Base-by-base conservation (phyloP, 495 filamentous ascomycete species). In the Penicillium goetzii region DNA sequence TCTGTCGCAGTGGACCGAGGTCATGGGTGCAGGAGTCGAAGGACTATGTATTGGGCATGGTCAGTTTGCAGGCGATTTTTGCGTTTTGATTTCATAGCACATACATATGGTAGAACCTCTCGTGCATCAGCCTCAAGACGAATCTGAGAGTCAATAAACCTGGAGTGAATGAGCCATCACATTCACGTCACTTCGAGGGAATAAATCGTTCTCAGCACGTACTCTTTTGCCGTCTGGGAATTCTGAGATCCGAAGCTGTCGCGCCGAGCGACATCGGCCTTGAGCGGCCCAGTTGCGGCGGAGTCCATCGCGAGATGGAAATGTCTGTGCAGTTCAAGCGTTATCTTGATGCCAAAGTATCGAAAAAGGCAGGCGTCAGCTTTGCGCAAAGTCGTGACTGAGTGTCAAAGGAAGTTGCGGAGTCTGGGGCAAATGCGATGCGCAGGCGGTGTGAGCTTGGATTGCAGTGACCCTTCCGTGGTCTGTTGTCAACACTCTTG, bases 81-180 rank as follows among this genome's bases (percentile, higher is more conserved):
- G 50, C 68, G 43, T 51, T 64, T 38, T 45, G 55, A 28, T 43
- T 19, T 17, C 25, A 17, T 23, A 17, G 21, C 30, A 63, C 82
- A 71, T 74, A 93, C 91, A 77, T 96, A 99, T 65, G 96, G 96
- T 32, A 99, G 85, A 62, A 89, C 87, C 80, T 98, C 94, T 56
- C 95, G 92, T 41, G 95, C 95, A 77, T 99, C 95, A 23, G 88
- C 89, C 78, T 99, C 95, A 58, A 99, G 88, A 58, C 87, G 87
- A 62, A 97, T 89, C 69, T 99, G 95, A 58, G 86, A 88, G 64
- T 90, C 85, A 69, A 98, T 93, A 75, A 92, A 99, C 45, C 91
- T 94, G 60, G 6, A 33, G 32, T n/a, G 51, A 59, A 33, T 67
- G 19, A 69, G 60, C 15, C 19, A 23, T 23, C 8, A 59, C 11